These are phyloP conservation scores for Porogramme epimiltina DNA, from an alignment of 1,284 basidiomycete genomes.

Conservation along the genomic window DNA sequence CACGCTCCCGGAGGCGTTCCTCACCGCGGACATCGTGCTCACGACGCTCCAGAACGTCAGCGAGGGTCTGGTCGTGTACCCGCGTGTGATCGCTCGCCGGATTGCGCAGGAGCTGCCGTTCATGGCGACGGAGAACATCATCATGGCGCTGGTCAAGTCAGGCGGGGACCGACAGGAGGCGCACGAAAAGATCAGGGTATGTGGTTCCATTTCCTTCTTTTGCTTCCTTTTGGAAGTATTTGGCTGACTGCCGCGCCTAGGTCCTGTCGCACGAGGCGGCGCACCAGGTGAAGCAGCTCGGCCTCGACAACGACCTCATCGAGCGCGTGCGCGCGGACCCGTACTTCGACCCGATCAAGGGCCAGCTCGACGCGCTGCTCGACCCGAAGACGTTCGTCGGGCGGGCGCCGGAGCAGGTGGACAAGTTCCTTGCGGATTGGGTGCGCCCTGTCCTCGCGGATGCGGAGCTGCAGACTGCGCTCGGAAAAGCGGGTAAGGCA, in stretches of 20 bases:
- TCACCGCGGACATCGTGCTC: conserved; percentile 96
- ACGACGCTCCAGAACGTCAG: conserved; percentile 96
- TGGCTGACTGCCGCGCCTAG: conserved; percentile 33
- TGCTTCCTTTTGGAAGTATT: too few species aligned
- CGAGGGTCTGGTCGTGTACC: conserved; percentile 98
- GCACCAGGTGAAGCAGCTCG: conserved; percentile 93
- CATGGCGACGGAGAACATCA: conserved; percentile 99
- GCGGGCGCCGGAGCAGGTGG: conserved; percentile 92
- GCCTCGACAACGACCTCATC: conserved; percentile 96
- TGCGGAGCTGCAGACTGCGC: conserved; percentile 62
- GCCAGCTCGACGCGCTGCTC: conserved; percentile 67
- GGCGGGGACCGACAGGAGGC: conserved; percentile 97
- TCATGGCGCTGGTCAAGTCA: conserved; percentile 97
- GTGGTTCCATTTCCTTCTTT: conserved; percentile 14
- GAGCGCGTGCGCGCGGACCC: conserved; percentile 75
- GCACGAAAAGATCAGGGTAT: conserved; percentile 93
- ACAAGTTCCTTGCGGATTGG: conserved; percentile 86
- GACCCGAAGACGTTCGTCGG: conserved; percentile 89
- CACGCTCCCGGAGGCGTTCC: conserved; percentile 95
- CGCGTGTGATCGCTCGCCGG: conserved; percentile 89
- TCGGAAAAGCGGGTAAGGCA: conserved; percentile 40
- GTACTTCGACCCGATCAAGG: conserved; percentile 67
- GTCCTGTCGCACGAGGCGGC: conserved; percentile 96
- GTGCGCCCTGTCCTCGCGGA: conserved; percentile 84
- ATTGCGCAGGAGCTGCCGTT: conserved; percentile 97